Evolutionary conservation across 176 grass and related monocot genomes (phyloP), one percentile per base, ranked within the genome.

Genomic region (Oryza glaberrima): DNA sequence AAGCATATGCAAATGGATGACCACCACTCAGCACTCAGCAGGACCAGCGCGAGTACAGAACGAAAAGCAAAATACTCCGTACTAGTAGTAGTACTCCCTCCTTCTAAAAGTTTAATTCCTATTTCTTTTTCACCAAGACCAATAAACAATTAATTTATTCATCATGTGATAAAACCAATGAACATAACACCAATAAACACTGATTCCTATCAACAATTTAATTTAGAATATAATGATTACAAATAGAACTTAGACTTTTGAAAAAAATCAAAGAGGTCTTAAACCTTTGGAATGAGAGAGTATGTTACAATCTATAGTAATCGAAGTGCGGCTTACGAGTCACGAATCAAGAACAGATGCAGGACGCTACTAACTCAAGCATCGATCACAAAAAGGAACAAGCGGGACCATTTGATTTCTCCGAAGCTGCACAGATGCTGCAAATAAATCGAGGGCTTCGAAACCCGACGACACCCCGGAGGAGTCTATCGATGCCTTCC

Each of bases 311-410:
- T 44, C 20, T 63, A 9, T 7, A 58, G 15, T 7, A 65, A 65
- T 22, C 15, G 4, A 22, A 71, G 41, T 30, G 52, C 2, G 23
- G 9, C 26, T 32, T 2, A 63, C 6, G 30, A 32, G 30, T 32
- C 2, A 32, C 30, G 19, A 20, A 52, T 82, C 36, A 82, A 9
- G 80, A 82, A 82, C 36, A 64, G 63, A 3, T 60, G 36, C 52
- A 64, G 36, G 58, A 82, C 26, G 52, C 9, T 56, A 56, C 9
- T 56, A 56, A 7, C 30, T 32, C 16, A 20, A 56, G 51, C 28
- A 85, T 32, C 48, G 12, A 77, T 16, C 65, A 32, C 35, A 26
- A 2, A 2, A 17, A 41, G 16, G 65, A 70, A 36, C 30, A 35
- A 78, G 2, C 38, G 45, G 32, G 47, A 20, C 22, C 22, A 47